Base-by-base conservation (phyloP, 306 rosid genomes). In the barrel medic (Medicago truncatula) region DNA sequence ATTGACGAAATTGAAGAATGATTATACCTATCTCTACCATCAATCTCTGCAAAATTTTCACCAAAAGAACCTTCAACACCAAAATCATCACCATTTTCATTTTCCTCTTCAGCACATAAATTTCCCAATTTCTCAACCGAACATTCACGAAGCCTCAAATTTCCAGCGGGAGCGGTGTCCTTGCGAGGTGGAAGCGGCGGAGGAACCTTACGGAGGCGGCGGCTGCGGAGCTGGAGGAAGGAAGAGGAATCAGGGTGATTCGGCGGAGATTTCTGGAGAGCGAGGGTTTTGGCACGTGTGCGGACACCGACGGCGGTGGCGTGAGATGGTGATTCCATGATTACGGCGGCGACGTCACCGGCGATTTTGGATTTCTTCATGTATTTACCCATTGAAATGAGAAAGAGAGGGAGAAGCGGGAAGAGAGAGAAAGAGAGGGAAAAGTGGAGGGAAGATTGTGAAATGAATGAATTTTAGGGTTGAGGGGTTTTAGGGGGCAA, bases 161-260 rank as follows among this genome's bases (percentile, higher is more conserved):
- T 80, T n/a, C 60, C 13, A 3, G 14, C 20, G 10, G 83, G 4
- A 4, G 3, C 11, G 11, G 6, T 68, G 50, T 68, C 79, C 21
- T 16, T 53, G 17, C 64, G 36, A 0, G 59, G 67, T 21, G n/a
- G 76, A 15, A 59, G 31, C 4, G 67, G 70, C 7, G 28, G 58
- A 17, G 76, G 81, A 2, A 83, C 63, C 66, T 93, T 93, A 68
- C 71, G 86, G 41, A 93, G 97, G 66, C 98, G 93, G 75, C 98
- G 97, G 77, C 88, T 91, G 7, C 98, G 80, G 49, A 93, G 98
- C 82, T 93, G 89, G 53, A 93, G 97, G 71, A 89, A 93, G 40
- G 85, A 73, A 44, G 92, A 83, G 12, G 78, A 40, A 69, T 84
- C 91, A 0, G 77, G 77, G 0, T 28, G 31, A 28, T 28, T 28